A percentile compares a stretch with the other conserved stretches of the same genome.
Evolutionary conservation across 768 basidiomycete genomes (phyloP).

Genomic region (Plicaturopsis crispa): DNA sequence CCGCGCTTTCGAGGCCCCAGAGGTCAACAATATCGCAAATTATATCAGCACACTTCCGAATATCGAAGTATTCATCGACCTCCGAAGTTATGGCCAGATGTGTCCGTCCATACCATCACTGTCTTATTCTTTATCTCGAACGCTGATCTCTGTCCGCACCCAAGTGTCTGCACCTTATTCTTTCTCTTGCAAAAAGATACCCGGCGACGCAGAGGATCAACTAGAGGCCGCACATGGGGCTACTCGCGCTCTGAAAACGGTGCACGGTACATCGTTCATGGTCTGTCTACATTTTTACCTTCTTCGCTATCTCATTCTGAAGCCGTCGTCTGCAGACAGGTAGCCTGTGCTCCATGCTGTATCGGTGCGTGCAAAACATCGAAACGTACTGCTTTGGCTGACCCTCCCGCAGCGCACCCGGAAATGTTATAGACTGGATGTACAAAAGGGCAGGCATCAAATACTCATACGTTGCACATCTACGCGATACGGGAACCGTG

Average conservation of each 20-base stretch:
- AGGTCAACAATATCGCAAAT: constrained; percentile 69
- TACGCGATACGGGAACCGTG: constrained; percentile 67
- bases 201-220: constrained; percentile 70
- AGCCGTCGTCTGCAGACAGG: constrained; percentile 27
- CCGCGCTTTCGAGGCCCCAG: constrained; percentile 68
- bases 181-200: constrained; percentile 52
- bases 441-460: constrained; percentile 49
- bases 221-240: constrained; percentile 67
- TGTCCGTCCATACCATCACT: constrained; percentile 33
- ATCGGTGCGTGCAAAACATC: constrained; percentile 27
- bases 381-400: no score
- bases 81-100: constrained; percentile 81
- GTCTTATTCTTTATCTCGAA: not conserved
- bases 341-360: constrained; percentile 35
- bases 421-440: constrained; percentile 63
- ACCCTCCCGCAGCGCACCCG: constrained; percentile 36
- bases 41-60: constrained; percentile 47
- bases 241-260: constrained; percentile 42
- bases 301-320: not conserved
- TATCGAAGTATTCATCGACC: constrained; percentile 61
- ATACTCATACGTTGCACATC: constrained; percentile 56
- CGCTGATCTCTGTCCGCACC: not conserved
- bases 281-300: constrained; percentile 18
- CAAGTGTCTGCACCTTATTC: constrained; percentile 77
- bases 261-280: constrained; percentile 51